A percentile compares a stretch with the other conserved stretches of the same genome.
These are phyloP conservation scores for Sugiyamaella paludigena DNA, from an alignment of 1,139 yeast species.

Conservation along the genomic window DNA sequence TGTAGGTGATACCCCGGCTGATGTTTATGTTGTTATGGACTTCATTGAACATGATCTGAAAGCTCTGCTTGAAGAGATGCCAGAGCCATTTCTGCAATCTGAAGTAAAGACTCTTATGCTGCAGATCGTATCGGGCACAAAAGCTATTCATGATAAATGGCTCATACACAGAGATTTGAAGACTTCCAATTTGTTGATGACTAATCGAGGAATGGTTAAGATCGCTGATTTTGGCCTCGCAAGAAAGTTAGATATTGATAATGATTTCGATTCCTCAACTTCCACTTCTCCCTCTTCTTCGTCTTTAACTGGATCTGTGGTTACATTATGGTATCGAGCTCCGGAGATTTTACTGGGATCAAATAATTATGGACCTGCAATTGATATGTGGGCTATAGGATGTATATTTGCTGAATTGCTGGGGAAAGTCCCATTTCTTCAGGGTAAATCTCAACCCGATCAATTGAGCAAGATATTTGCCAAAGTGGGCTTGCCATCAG, in stretches of 20 bases:
- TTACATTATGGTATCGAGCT: conserved; percentile 80
- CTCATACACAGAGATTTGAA: conserved; percentile 65
- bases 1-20: conserved; percentile 34
- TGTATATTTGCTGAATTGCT: conserved; percentile 89
- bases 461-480: conserved; percentile 81
- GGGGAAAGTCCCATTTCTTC: conserved; percentile 83
- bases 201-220: conserved; percentile 51
- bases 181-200: conserved; percentile 61
- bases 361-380: conserved; percentile 77
- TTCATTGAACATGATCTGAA: conserved; percentile 36
- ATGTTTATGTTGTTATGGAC: conserved; percentile 36
- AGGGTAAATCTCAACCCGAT: conserved; percentile 89
- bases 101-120: conserved; percentile 35
- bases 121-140: conserved; percentile 33
- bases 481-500: conserved; percentile 84
- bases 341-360: conserved; percentile 86
- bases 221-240: conserved; percentile 60
- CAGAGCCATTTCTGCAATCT: conserved; percentile 30
- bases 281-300: conserved; percentile 3
- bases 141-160: conserved; percentile 51
- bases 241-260: conserved; percentile 22
- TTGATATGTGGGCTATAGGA: conserved; percentile 96
- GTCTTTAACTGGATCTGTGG: conserved; percentile 30
- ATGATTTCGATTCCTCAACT: too few species aligned
- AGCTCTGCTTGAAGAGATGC: conserved; percentile 24